Evolutionary conservation across 257 asterid species (phyloP).

Genomic region (Nicotiana benthamiana): DNA sequence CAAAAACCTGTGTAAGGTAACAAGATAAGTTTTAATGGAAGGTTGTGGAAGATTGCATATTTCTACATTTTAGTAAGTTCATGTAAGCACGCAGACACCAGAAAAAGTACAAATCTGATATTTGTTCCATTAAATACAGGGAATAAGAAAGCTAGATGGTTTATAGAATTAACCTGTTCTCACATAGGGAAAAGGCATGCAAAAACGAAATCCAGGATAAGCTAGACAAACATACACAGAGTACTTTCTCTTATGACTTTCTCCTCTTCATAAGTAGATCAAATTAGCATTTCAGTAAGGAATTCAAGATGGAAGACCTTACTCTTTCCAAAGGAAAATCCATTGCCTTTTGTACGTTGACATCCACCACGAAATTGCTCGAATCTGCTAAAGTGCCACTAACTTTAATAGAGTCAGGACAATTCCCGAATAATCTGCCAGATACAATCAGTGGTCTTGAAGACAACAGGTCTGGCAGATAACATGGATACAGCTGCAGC

Average conservation of each 20-base stretch:
- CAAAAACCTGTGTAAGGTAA: constrained; percentile 38
- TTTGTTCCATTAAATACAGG: background rate
- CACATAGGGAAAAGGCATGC: background rate
- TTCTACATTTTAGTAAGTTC: background rate
- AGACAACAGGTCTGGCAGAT: constrained; percentile 56
- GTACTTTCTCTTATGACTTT: background rate
- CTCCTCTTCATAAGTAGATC: background rate
- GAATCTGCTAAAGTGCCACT: constrained; percentile 57
- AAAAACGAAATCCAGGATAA: background rate
- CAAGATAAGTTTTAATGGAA: background rate
- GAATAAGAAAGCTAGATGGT: background rate
- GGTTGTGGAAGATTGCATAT: background rate
- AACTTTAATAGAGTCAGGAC: constrained; percentile 49
- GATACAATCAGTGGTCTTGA: constrained; percentile 60
- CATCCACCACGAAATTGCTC: constrained; percentile 32
- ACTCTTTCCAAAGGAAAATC: constrained; percentile 69
- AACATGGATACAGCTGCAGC: constrained; percentile 59
- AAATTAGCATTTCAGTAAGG: background rate
- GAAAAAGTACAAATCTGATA: background rate
- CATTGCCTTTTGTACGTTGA: constrained; percentile 50
- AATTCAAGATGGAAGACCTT: constrained; percentile 18
- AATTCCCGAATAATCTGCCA: constrained; percentile 64
- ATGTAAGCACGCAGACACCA: background rate
- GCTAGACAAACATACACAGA: background rate
- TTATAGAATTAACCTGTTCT: background rate